Base-by-base conservation (phyloP, 768 basidiomycete species). In the Rhodotorula taiwanensis region DNA sequence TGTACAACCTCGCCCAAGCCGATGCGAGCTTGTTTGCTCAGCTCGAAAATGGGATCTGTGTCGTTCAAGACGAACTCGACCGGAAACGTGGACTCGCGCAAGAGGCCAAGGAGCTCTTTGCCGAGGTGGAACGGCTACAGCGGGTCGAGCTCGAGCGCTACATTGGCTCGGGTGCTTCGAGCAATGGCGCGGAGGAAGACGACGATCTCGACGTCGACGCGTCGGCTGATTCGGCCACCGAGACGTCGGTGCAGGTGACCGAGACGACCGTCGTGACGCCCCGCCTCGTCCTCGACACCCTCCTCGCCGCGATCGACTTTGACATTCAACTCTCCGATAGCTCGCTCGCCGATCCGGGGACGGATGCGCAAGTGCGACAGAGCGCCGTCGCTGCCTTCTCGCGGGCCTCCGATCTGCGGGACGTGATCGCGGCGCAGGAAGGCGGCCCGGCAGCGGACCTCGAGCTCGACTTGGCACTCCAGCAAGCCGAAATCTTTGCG, bases 1-100 rank as follows among this genome's bases (percentile, higher is more conserved):
- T 55, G 15, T 69, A 65, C 60, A 69, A 69, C 47, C 51, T 62
- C 20, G 67, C 67, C 13, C 63, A 64, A 36, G 63, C 60, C 10
- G 14, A 55, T 33, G 60, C 59, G 3, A 60, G 36, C 15, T 36
- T 64, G 14, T 45, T 31, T 33, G 67, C 60, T 28, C 42, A 58
- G 55, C n/a, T 58, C 27, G 62, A 58, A 0, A 62, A 64, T 3
- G 62, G 52, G 1, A 52, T 53, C 25, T 33, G 25, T 2, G 43
- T 33, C 2, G 33, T 60, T 2, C 48, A 14, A 1, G 47, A 39
- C 20, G 53, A 52, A 36, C 25, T 5, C 4, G 49, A 34, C 11
- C 34, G 34, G 1, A 41, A 20, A 9, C 25, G 43, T 1, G 28
- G 44, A 28, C 28, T 41, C 3, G 58, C 62, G 23, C 28, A 18